Conservation (phyloP, 2,329 filamentous ascomycete species). For the Endoconidiophora laricicola region DNA sequence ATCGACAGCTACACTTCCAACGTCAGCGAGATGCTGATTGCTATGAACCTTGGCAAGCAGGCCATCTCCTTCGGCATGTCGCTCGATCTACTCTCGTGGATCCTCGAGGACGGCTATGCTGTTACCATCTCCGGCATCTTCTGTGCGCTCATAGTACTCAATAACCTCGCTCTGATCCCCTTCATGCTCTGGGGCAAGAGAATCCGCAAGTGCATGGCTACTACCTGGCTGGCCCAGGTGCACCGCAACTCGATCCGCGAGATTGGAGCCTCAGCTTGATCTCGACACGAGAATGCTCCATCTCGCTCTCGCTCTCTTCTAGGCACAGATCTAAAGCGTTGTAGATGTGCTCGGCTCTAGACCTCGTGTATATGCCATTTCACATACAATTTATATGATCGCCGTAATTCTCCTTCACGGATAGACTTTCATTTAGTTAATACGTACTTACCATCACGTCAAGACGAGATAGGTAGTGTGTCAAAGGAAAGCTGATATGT, state of each 20-base stretch:
- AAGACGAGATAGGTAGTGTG: not conserved
- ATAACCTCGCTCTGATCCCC: conserved; percentile 30
- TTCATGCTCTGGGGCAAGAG: conserved; percentile 35
- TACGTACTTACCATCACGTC: not conserved
- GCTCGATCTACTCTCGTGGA: conserved; percentile 33
- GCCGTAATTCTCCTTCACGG: conserved; percentile 4
- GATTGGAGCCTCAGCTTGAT: conserved; percentile 16
- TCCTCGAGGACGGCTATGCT: conserved; percentile 30
- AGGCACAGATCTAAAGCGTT: conserved; percentile 13
- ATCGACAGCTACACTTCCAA: conserved; percentile 42
- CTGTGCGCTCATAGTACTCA: conserved; percentile 29
- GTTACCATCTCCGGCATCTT: conserved; percentile 36
- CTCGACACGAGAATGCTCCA: too few relatives aligned
- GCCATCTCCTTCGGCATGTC: conserved; percentile 37
- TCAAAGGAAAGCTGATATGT: not conserved
- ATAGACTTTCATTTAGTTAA: conserved; percentile 2
- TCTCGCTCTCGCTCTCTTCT: conserved; percentile 7
- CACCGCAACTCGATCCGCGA: conserved; percentile 23
- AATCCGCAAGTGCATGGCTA: conserved; percentile 28
- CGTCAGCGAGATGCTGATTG: conserved; percentile 45
- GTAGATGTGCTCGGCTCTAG: conserved; percentile 5
- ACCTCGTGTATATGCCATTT: conserved; percentile 16
- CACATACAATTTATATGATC: conserved; percentile 13
- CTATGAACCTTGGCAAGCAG: conserved; percentile 41
- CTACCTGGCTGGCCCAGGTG: conserved; percentile 30